Evolutionary conservation across 192 early-diverging fungal genomes (phyloP).

Genomic region (Neocallimastix lanati): DNA sequence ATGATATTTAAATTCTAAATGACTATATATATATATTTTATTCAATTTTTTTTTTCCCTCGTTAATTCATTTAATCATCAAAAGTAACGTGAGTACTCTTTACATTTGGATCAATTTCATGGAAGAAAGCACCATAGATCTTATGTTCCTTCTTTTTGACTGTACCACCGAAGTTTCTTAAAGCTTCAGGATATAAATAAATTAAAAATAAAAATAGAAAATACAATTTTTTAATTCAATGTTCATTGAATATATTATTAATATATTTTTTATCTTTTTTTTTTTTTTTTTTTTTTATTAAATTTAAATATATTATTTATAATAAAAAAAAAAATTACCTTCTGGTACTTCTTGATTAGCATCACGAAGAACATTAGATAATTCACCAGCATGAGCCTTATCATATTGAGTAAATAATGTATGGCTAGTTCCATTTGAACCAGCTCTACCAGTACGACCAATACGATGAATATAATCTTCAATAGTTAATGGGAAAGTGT

Average conservation of each 20-base stretch:
- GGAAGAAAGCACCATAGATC: constrained; percentile 87
- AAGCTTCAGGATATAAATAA: background rate
- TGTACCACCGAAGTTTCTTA: constrained; percentile 4
- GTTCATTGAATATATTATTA: no score
- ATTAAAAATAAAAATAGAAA: background rate
- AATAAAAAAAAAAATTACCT: no score
- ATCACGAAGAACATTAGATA: constrained; percentile 81
- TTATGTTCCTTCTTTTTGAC: constrained; percentile 95
- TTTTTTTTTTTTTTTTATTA: no score
- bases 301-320: constrained; percentile 13
- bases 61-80: constrained; percentile 11
- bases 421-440: constrained; percentile 72
- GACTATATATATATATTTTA: no score
- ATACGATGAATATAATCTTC: constrained; percentile 88
- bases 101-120: constrained; percentile 59
- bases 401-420: constrained; percentile 85
- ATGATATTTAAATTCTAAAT: no score
- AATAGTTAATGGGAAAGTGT: constrained; percentile 90
- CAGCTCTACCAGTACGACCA: constrained; percentile 89
- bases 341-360: constrained; percentile 72
- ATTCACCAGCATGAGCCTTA: constrained; percentile 65
- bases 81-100: constrained; percentile 89
- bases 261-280: no score
- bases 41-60: no score
- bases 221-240: background rate